Evolutionary conservation across 2,329 filamentous ascomycete genomes (phyloP).

Genomic region (Verruconis gallopava): DNA sequence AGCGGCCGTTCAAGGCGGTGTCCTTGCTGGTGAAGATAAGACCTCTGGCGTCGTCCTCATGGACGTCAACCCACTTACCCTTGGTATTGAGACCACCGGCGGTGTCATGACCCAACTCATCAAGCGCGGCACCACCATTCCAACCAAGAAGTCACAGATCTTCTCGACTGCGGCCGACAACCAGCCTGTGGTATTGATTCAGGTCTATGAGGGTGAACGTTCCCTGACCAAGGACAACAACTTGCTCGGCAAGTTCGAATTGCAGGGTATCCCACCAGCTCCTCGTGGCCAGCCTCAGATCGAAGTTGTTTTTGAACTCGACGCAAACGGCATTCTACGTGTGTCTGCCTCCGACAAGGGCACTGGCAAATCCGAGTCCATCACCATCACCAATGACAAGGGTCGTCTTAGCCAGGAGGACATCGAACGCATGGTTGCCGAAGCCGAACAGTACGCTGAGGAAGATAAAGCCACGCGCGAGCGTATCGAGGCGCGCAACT

Average conservation of each 20-base stretch:
- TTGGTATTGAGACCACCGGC: conserved; percentile 94
- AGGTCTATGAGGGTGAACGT: conserved; percentile 90
- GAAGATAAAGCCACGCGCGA: conserved; percentile 97
- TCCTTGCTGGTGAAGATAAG: conserved; percentile 77
- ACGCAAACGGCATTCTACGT: conserved; percentile 97
- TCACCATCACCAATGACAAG: conserved; percentile 99
- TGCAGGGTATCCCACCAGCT: conserved; percentile 87
- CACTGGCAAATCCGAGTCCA: conserved; percentile 91
- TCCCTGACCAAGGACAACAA: conserved; percentile 96
- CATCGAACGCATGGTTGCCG: conserved; percentile 97
- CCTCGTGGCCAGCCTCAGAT: conserved; percentile 96
- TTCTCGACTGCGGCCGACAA: conserved; percentile 96
- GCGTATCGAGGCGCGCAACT: conserved; percentile 92
- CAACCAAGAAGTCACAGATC: conserved; percentile 93
- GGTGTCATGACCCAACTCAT: conserved; percentile 98
- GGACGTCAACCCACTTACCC: conserved; percentile 92
- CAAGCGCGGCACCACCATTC: conserved; percentile 85
- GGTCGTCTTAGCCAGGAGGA: conserved; percentile 91
- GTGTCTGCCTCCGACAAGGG: conserved; percentile 95
- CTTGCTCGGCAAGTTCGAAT: conserved; percentile 93
- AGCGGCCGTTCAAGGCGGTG: conserved; percentile 92
- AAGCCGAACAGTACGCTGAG: conserved; percentile 97
- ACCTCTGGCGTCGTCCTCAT: conserved; percentile 77
- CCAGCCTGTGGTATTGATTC: conserved; percentile 88
- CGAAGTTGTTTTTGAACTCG: conserved; percentile 93